Base-by-base conservation (phyloP, 208 protist genomes). In the Angomonas desouzai region DNA sequence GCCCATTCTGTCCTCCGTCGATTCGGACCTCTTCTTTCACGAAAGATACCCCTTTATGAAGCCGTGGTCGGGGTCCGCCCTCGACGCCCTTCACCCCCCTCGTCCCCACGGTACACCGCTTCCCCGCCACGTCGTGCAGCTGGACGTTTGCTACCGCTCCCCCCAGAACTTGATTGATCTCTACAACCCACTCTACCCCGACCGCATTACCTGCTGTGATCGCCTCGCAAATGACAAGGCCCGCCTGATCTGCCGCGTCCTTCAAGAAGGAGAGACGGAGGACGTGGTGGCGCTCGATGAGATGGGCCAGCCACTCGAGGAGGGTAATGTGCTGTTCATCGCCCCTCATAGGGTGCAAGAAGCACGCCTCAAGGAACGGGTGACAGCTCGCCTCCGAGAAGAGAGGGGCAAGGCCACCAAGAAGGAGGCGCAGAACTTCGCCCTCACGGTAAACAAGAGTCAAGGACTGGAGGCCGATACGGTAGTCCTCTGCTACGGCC, bases 401-500 rank as follows among this genome's bases (percentile, higher is more conserved):
- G 48, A 51, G 9, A 55, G 66, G 34, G 58, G 56, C 0, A n/a
- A 58, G 3, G 27, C 16, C 34, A 59, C 51, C 25, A 11, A 49
- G 40, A 30, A 29, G 30, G 13, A 47, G 36, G 47, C 6, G 27
- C 3, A 30, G 29, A 33, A 38, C n/a, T 6, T 6, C 2, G 66
- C 66, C 1, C 33, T 58, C n/a, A 72, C 66, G 4, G 60, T 61
- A 1, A 58, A 72, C 29, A 29, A 51, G 6, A 66, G 28, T 6
- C 66, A 72, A 29, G 66, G 66, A 11, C 25, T 7, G 29, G 66
- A 72, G 49, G 43, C 48, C 10, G 59, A 64, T 34, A 16, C 3
- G 1, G 66, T 72, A 2, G 22, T 72, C 1, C 47, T 72, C 33
- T 64, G 59, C 38, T 66, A 66, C 51, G 66, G 59, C 38, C 34